Percentiles rank a stretch among this genome's conserved stretches.
Evolutionary conservation across 257 asterid genomes (phyloP).

Genomic region (Plantago ovata): DNA sequence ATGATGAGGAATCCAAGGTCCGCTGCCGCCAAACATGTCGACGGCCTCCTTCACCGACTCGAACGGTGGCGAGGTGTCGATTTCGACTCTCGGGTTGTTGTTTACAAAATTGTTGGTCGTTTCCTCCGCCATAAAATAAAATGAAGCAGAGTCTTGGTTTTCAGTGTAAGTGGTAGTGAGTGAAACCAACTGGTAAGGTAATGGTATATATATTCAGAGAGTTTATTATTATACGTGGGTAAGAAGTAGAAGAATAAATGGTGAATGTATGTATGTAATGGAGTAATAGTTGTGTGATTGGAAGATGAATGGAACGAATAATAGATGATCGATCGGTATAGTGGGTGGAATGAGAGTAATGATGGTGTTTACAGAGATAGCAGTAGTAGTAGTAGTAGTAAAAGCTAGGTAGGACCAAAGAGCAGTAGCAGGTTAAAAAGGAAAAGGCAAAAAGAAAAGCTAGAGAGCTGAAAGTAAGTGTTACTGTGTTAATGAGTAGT

Average conservation of each 20-base stretch:
- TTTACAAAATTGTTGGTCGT: slow-evolving; percentile 45
- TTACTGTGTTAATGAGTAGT: no score
- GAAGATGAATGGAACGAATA: neutral
- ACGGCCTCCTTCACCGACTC: slow-evolving; percentile 98
- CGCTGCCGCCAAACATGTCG: slow-evolving; percentile 77
- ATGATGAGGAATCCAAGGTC: slow-evolving; percentile 30
- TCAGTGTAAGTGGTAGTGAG: slow-evolving; percentile 13
- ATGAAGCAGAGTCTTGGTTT: neutral
- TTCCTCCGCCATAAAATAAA: slow-evolving; percentile 23
- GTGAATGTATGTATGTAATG: no score
- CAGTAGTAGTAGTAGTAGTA: no score
- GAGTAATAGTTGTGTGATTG: neutral
- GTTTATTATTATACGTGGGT: no score
- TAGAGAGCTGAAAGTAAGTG: no score
- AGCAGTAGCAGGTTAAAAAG: slow-evolving; percentile 17
- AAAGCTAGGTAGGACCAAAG: slow-evolving; percentile 29
- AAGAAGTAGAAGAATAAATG: no score
- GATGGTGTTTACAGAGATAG: slow-evolving; percentile 30
- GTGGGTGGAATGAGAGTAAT: slow-evolving; percentile 21
- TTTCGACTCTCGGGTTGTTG: slow-evolving; percentile 53
- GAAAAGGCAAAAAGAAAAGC: neutral
- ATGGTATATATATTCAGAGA: no score
- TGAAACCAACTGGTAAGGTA: slow-evolving; percentile 9
- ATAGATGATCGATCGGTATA: neutral
- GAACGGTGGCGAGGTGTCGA: slow-evolving; percentile 87